Conservation (phyloP, 2,329 filamentous ascomycete genomes). For the Diplocarpon rosae region DNA sequence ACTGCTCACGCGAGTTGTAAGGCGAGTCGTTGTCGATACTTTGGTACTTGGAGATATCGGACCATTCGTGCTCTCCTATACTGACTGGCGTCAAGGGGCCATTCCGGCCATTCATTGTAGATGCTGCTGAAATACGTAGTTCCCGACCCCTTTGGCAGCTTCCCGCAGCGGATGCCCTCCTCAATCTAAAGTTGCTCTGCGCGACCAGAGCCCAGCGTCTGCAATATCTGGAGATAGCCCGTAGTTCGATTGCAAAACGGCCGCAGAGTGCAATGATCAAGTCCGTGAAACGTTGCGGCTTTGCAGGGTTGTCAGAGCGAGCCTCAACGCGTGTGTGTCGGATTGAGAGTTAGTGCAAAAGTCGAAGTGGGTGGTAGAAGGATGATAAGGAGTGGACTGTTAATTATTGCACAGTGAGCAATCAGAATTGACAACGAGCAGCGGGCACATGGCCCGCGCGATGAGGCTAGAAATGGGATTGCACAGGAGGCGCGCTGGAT, state of each 20-base stretch:
- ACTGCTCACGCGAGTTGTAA: slow-evolving; percentile 44
- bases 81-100: slow-evolving; percentile 74
- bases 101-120: slow-evolving; percentile 59
- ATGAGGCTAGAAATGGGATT: background rate
- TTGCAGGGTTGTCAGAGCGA: slow-evolving; percentile 21
- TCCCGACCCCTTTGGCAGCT: slow-evolving; percentile 6
- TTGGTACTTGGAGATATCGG: slow-evolving; percentile 57
- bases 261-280: slow-evolving; percentile 10
- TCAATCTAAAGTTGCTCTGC: slow-evolving; percentile 9
- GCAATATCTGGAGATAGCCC: slow-evolving; percentile 1
- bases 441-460: background rate
- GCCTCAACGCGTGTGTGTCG: slow-evolving; percentile 8
- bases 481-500: too few relatives aligned
- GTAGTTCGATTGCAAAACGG: slow-evolving; percentile 7
- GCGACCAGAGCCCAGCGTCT: slow-evolving; percentile 11
- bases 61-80: slow-evolving; percentile 74
- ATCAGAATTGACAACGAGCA: slow-evolving; percentile 4
- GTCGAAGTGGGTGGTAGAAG: too few relatives aligned
- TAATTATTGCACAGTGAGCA: slow-evolving; percentile 12
- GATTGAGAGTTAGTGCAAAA: too few relatives aligned
- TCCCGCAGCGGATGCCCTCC: slow-evolving; percentile 3
- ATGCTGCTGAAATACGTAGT: slow-evolving; percentile 13
- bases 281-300: slow-evolving; percentile 18
- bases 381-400: slow-evolving; percentile 18
- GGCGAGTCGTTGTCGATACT: slow-evolving; percentile 34